phyloP scores from a whole-genome alignment of 805 yeast species.

The Yarrowia osloensis region DNA sequence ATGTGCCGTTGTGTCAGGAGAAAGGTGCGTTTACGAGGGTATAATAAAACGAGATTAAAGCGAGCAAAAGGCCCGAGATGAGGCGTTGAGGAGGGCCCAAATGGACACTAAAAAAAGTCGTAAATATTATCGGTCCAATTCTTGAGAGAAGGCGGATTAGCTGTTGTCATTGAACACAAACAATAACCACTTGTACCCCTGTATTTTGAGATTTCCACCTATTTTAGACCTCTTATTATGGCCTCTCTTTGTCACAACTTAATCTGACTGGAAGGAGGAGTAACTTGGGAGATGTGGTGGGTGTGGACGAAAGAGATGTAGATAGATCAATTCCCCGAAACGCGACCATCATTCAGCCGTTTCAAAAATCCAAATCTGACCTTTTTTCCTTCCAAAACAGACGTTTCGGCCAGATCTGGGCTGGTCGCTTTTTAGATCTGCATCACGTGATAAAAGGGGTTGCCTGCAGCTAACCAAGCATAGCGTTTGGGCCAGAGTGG shows the following conservation, averaged over 20 bases:
- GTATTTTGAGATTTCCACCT: neutral
- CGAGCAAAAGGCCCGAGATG: too few species aligned
- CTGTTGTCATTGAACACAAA: too few species aligned
- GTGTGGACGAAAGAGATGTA: too few species aligned
- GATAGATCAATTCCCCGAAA: too few species aligned
- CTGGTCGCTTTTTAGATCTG: neutral
- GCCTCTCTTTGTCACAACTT: neutral
- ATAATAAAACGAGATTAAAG: neutral
- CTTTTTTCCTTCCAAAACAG: neutral
- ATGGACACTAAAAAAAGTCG: too few species aligned
- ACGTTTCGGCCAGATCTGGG: neutral
- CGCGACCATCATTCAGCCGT: too few species aligned
- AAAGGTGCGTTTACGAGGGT: slow-evolving; percentile 4
- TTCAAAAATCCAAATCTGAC: neutral
- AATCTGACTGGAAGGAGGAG: too few species aligned
- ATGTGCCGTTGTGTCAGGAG: slow-evolving; percentile 22
- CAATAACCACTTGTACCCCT: too few species aligned
- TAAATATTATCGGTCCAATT: too few species aligned
- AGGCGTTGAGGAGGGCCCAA: too few species aligned
- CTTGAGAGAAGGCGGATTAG: too few species aligned
- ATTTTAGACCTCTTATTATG: neutral
- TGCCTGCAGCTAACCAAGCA: neutral
- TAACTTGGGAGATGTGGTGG: too few species aligned
- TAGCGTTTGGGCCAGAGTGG: neutral
- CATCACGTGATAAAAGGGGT: slow-evolving; percentile 17